Base-by-base conservation (phyloP, 768 basidiomycete species). In the Suillus decipiens region DNA sequence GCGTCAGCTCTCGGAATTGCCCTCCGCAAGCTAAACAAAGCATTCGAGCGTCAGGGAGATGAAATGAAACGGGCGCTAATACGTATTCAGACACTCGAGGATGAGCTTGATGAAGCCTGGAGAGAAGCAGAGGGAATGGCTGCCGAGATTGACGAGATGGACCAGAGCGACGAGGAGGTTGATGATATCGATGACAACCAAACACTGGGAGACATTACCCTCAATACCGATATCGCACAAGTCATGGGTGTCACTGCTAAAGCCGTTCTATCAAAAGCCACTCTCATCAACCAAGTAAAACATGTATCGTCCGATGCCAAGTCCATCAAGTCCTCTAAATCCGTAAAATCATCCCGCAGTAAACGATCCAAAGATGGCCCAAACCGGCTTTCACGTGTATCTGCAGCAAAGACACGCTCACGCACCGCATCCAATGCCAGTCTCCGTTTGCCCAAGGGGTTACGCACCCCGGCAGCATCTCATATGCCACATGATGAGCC, bases 41-140 rank as follows among this genome's bases (percentile, higher is more conserved):
- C 89, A 59, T 91, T 90, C 64, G 85, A 86, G 6, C 84, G 85
- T 45, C 84, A 90, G 41, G 86, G 82, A 0, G 71, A 78, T 1
- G 89, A 93, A 33, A 79, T 91, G 33, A 72, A 76, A 36, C 74
- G 77, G 9, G 79, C 83, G 5, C 80, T 79, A 60, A 70, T 79
- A 12, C 78, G 80, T 42, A 81, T 89, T 28, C 75, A 75, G 31
- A 79, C 83, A 59, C 81, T 93, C 24, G 81, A 89, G 67, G 88
- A 82, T 15, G 89, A 92, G 66, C 78, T 93, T 28, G 86, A 89
- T 55, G 92, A 93, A 60, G 92, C 91, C 0, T 93, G 92, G 92
- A 81, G 81, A 54, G 86, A 88, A 63, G 92, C 90, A 2, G 88
- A 91, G 68, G 84, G 83, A 47, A 78, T 92, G 67, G 92, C 91